A percentile compares a stretch with the other conserved stretches of the same genome.
Evolutionary conservation across 768 basidiomycete genomes (phyloP).

Genomic region (Pulveroboletus sp.): DNA sequence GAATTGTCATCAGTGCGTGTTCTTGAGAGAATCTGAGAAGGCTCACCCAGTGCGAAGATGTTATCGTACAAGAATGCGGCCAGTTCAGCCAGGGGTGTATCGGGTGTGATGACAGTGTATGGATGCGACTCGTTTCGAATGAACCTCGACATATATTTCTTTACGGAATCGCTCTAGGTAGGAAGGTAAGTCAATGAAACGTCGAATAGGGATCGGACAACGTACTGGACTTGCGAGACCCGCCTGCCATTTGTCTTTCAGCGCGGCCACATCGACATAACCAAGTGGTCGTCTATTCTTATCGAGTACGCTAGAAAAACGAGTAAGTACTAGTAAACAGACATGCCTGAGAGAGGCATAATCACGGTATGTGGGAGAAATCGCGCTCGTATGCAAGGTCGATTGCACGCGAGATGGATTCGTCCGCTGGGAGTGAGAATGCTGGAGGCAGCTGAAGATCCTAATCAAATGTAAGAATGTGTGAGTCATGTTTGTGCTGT

Average conservation of each 20-base stretch:
- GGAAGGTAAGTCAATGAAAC: background rate
- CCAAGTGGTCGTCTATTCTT: conserved; percentile 72
- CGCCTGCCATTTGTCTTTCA: conserved; percentile 80
- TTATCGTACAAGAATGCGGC: conserved; percentile 73
- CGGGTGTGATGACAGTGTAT: conserved; percentile 79
- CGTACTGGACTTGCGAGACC: conserved; percentile 69
- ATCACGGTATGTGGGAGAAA: conserved; percentile 90
- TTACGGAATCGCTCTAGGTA: conserved; percentile 65
- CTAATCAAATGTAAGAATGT: background rate
- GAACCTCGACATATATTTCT: conserved; percentile 71
- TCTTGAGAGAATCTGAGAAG: background rate
- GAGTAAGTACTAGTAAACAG: background rate
- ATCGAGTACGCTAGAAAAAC: conserved; percentile 63
- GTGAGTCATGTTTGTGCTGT: background rate
- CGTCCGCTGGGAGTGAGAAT: conserved; percentile 71
- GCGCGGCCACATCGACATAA: conserved; percentile 72
- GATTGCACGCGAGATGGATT: conserved; percentile 72
- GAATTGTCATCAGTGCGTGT: conserved; percentile 3
- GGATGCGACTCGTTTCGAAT: conserved; percentile 60
- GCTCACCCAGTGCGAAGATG: conserved; percentile 72
- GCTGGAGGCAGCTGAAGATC: conserved; percentile 86
- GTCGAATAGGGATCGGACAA: conserved; percentile 1
- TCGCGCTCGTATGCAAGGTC: conserved; percentile 92
- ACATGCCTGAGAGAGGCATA: conserved; percentile 1
- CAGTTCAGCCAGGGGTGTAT: conserved; percentile 75